phyloP scores from a whole-genome alignment of 2,329 filamentous ascomycete genomes.

The Chaetomium sp. region DNA sequence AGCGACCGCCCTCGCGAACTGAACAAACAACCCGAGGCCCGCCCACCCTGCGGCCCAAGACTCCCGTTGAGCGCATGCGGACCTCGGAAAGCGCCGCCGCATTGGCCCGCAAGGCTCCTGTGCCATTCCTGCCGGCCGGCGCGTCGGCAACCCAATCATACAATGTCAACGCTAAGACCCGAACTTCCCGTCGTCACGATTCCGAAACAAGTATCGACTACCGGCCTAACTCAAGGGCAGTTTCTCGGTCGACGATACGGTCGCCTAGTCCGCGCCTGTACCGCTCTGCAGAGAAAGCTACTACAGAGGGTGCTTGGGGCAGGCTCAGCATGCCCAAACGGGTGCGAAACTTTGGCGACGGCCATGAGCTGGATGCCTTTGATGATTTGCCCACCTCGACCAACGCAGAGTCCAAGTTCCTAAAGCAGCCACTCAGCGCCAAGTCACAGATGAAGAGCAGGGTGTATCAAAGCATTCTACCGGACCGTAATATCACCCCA shows the following conservation, averaged over 20 bases:
- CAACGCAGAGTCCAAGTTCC: conserved; percentile 76
- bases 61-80: conserved; percentile 66
- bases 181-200: conserved; percentile 76
- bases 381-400: conserved; percentile 92
- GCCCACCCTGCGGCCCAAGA: conserved; percentile 64
- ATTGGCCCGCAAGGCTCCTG: conserved; percentile 60
- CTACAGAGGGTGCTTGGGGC: conserved; percentile 57
- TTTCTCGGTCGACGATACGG: conserved; percentile 60
- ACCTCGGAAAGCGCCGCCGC: conserved; percentile 55
- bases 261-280: conserved; percentile 61
- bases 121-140: conserved; percentile 80
- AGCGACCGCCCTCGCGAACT: conserved; percentile 62
- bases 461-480: conserved; percentile 57
- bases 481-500: conserved; percentile 56
- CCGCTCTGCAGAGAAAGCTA: conserved; percentile 45
- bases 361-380: conserved; percentile 87
- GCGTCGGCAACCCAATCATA: conserved; percentile 65
- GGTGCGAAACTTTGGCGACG: conserved; percentile 80
- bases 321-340: conserved; percentile 73
- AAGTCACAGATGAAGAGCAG: conserved; percentile 63
- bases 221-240: conserved; percentile 58
- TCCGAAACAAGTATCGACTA: conserved; percentile 69
- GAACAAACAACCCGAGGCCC: conserved; percentile 53
- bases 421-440: conserved; percentile 74
- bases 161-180: conserved; percentile 73